Evolutionary conservation across 345 rosid species (phyloP).

Genomic region (Salix arbutifolia): DNA sequence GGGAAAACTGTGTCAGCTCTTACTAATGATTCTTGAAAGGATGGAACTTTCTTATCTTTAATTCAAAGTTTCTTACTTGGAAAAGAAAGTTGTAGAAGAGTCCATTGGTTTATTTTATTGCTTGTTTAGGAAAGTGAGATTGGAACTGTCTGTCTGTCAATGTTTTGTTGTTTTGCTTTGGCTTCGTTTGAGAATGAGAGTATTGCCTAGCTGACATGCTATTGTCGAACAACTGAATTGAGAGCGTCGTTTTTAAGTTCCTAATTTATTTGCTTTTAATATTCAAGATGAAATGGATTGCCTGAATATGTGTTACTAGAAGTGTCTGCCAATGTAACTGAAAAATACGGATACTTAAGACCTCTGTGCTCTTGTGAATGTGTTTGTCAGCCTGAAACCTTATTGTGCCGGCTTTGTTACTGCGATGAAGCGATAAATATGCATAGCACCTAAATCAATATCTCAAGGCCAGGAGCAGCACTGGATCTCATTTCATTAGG

Average conservation of each 20-base stretch:
- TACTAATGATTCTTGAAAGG: not conserved
- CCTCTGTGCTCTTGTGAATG: not conserved
- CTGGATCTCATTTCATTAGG: not conserved
- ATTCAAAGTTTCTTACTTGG: not conserved
- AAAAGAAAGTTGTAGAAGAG: not conserved
- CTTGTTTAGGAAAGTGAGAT: not conserved
- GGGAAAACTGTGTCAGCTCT: not conserved
- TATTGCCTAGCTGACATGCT: not conserved
- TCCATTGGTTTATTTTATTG: not conserved
- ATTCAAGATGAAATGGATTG: not conserved
- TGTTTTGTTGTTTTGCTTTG: not conserved
- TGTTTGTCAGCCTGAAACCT: constrained; percentile 1
- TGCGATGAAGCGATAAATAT: not conserved
- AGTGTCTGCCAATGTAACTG: not conserved
- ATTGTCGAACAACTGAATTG: not conserved
- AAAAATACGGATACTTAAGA: not conserved
- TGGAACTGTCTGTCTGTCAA: not conserved
- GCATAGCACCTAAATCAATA: not conserved
- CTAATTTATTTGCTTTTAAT: not conserved
- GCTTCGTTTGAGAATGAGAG: not conserved
- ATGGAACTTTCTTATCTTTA: not conserved
- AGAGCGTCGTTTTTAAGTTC: not conserved
- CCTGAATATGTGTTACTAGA: not conserved
- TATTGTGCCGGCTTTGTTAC: not conserved
- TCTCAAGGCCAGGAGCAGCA: not conserved